These are phyloP conservation scores for Ceratocystis variospora DNA, from an alignment of 2,329 filamentous ascomycete genomes.

Conservation along the genomic window DNA sequence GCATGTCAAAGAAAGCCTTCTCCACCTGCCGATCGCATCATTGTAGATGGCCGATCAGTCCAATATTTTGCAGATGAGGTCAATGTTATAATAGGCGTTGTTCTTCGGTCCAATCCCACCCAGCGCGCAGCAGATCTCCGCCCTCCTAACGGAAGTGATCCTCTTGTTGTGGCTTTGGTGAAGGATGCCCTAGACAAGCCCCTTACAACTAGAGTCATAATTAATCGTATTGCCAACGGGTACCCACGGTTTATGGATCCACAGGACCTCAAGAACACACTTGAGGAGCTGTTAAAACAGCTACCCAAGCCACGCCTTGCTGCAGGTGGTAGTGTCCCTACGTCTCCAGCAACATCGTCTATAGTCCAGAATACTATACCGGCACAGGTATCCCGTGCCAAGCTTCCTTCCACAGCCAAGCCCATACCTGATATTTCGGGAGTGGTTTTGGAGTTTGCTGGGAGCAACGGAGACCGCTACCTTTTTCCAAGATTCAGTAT, in stretches of 20 bases:
- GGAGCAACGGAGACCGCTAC: slow-evolving; percentile 58
- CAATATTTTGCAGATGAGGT: slow-evolving; percentile 48
- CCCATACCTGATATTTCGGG: slow-evolving; percentile 44
- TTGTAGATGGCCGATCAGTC: slow-evolving; percentile 43
- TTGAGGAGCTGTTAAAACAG: slow-evolving; percentile 33
- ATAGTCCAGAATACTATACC: background rate
- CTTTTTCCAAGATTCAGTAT: slow-evolving; percentile 68
- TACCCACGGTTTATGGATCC: slow-evolving; percentile 38
- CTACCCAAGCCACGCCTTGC: slow-evolving; percentile 21
- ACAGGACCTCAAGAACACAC: slow-evolving; percentile 38
- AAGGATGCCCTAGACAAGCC: slow-evolving; percentile 43
- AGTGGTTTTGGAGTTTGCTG: slow-evolving; percentile 55
- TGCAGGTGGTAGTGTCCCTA: slow-evolving; percentile 19
- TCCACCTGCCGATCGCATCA: slow-evolving; percentile 40
- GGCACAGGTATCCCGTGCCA: slow-evolving; percentile 22
- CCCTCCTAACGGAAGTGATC: slow-evolving; percentile 41
- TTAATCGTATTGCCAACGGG: slow-evolving; percentile 40
- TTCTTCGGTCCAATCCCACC: slow-evolving; percentile 43
- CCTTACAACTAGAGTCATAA: slow-evolving; percentile 35
- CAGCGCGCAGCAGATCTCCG: slow-evolving; percentile 41
- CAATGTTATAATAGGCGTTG: slow-evolving; percentile 43
- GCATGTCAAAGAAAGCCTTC: slow-evolving; percentile 41
- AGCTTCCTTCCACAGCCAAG: slow-evolving; percentile 22
- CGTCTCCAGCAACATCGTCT: slow-evolving; percentile 8
- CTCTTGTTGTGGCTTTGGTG: slow-evolving; percentile 42